phyloP scores from a whole-genome alignment of 176 grass and related monocot species.

The Secale cereale region DNA sequence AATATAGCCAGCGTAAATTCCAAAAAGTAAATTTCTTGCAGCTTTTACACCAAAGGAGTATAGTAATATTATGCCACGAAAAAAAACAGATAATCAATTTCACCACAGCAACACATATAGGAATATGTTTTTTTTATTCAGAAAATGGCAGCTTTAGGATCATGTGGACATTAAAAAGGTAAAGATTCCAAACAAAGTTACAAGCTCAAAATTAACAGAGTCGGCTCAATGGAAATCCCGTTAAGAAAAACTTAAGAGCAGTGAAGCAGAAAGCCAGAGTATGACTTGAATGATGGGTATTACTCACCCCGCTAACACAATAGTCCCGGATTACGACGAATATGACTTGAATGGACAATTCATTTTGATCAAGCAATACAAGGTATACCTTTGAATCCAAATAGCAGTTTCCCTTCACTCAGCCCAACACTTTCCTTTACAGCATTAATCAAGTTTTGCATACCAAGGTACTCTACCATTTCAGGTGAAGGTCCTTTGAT shows the following conservation, averaged over 20 bases:
- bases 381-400: constrained; percentile 71
- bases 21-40: neutral
- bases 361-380: constrained; percentile 2
- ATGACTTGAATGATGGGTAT: too few relatives aligned
- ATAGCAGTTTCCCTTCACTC: constrained; percentile 76
- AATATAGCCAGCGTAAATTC: constrained; percentile 11
- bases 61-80: neutral
- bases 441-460: constrained; percentile 86
- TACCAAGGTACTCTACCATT: constrained; percentile 88
- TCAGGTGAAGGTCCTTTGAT: constrained; percentile 95
- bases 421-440: constrained; percentile 62
- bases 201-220: neutral
- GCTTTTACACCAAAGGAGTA: constrained; percentile 2
- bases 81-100: neutral
- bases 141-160: neutral
- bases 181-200: neutral
- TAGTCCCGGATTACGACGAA: constrained; percentile 6
- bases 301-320: neutral
- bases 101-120: neutral
- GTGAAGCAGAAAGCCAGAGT: neutral
- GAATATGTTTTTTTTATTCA: neutral
- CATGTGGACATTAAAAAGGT: neutral
- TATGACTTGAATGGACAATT: constrained; percentile 5
- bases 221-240: neutral
- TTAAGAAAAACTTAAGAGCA: neutral